Evolutionary conservation across 108 stramenopile species (phyloP).

Genomic region (Cyclotella kingstonii): DNA sequence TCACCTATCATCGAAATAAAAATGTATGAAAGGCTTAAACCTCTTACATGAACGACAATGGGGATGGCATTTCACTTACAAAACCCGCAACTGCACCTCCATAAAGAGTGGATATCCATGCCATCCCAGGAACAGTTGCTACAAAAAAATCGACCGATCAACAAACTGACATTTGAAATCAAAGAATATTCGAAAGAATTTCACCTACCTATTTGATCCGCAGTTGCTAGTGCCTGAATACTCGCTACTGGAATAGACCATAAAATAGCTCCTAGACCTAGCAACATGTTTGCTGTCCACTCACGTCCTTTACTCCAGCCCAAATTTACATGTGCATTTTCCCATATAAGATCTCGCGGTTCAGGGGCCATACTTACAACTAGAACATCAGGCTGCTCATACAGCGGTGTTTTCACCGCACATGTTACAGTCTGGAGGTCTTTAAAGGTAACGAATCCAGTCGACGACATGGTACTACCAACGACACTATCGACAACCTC

Average conservation of each 20-base stretch:
- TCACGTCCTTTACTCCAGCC: conserved; percentile 53
- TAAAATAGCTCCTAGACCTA: conserved; percentile 70
- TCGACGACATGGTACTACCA: conserved; percentile 79
- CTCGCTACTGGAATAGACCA: conserved; percentile 87
- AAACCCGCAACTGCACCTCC: conserved; percentile 57
- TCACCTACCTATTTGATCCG: conserved; percentile 41
- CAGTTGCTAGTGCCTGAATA: conserved; percentile 81
- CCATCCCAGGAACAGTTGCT: conserved; percentile 44
- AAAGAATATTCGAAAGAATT: conserved; percentile 1
- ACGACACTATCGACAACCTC: conserved; percentile 63
- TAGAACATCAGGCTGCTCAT: conserved; percentile 64
- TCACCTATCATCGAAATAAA: no score
- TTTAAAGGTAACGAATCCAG: conserved; percentile 88
- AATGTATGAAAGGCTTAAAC: no score
- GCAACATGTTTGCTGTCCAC: conserved; percentile 61
- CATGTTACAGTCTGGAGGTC: conserved; percentile 74
- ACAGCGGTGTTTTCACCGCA: conserved; percentile 71
- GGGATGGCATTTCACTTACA: conserved; percentile 25
- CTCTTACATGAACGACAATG: no score
- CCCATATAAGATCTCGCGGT: conserved; percentile 83
- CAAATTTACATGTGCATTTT: conserved; percentile 71
- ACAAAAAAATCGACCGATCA: background rate
- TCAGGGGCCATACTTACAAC: conserved; percentile 77
- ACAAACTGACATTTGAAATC: background rate
- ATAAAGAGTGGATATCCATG: conserved; percentile 31